A percentile compares a stretch with the other conserved stretches of the same genome.
phyloP scores from a whole-genome alignment of 2,329 filamentous ascomycete species.

The Didymella sp. region DNA sequence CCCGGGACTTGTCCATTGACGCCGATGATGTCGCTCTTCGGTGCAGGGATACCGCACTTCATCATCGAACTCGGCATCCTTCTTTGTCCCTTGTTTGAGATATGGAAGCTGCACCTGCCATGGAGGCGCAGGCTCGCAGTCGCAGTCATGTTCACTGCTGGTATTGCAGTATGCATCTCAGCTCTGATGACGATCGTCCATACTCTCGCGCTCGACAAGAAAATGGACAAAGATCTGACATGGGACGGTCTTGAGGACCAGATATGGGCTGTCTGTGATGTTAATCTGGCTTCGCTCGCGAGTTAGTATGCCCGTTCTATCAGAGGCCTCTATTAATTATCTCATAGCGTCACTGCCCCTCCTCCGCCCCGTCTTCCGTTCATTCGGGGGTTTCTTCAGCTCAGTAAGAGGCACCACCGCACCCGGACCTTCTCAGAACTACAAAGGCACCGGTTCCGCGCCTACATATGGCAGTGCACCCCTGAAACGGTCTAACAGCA shows the following conservation, averaged over 20 bases:
- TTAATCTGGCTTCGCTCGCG: slow-evolving; percentile 32
- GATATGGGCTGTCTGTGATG: slow-evolving; percentile 37
- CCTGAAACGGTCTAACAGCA: not conserved
- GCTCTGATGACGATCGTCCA: slow-evolving; percentile 30
- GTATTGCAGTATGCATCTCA: slow-evolving; percentile 29
- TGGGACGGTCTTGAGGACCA: slow-evolving; percentile 32
- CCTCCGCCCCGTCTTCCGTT: slow-evolving; percentile 29
- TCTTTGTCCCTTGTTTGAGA: slow-evolving; percentile 29
- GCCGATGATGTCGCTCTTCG: slow-evolving; percentile 30
- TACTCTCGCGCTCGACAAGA: slow-evolving; percentile 24
- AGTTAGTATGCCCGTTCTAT: slow-evolving; percentile 13
- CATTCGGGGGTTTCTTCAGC: slow-evolving; percentile 23
- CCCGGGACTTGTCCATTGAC: slow-evolving; percentile 27
- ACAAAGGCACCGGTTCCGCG: slow-evolving; percentile 13
- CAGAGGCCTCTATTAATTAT: not conserved
- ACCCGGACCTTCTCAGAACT: not conserved
- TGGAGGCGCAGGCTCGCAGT: slow-evolving; percentile 29
- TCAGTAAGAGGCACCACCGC: slow-evolving; percentile 5
- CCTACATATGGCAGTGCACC: slow-evolving; percentile 24
- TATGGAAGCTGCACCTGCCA: slow-evolving; percentile 27
- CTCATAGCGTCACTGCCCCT: slow-evolving; percentile 29
- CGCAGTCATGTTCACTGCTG: slow-evolving; percentile 30
- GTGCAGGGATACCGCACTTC: slow-evolving; percentile 29
- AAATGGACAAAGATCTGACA: slow-evolving; percentile 25
- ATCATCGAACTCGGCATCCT: slow-evolving; percentile 33